These are phyloP conservation scores for Ilex asprella DNA, from an alignment of 257 asterid genomes.

Conservation along the genomic window DNA sequence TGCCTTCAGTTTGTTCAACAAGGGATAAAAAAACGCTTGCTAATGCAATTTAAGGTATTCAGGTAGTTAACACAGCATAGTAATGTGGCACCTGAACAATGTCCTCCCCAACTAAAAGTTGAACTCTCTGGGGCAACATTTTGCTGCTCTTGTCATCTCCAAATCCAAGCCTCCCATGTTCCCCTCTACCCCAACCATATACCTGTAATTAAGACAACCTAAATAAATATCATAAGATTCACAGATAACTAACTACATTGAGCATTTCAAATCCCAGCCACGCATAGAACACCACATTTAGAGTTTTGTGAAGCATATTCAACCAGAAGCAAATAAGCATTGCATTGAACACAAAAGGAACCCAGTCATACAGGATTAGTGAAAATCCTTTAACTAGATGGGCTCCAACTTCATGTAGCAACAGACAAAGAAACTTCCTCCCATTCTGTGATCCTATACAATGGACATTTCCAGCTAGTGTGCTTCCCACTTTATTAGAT, in stretches of 20 bases:
- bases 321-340: too few relatives aligned
- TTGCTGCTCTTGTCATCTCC: slow-evolving; percentile 99
- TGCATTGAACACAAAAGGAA: too few relatives aligned
- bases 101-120: slow-evolving; percentile 76
- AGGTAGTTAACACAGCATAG: not conserved
- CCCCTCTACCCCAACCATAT: slow-evolving; percentile 99
- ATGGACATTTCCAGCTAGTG: too few relatives aligned
- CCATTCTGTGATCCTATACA: too few relatives aligned
- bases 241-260: not conserved
- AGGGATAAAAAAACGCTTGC: too few relatives aligned
- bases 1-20: not conserved
- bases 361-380: not conserved
- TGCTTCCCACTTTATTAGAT: too few relatives aligned
- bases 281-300: too few relatives aligned
- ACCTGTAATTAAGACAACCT: slow-evolving; percentile 42
- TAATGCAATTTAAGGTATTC: too few relatives aligned
- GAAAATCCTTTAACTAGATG: not conserved
- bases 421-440: too few relatives aligned
- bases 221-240: not conserved
- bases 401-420: too few relatives aligned
- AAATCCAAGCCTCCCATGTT: slow-evolving; percentile 97
- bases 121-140: slow-evolving; percentile 98
- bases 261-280: slow-evolving; percentile 1
- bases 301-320: too few relatives aligned
- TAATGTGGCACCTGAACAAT: slow-evolving; percentile 64